Base-by-base conservation (phyloP, 208 protist genomes). In the Trichomonas tenax region DNA sequence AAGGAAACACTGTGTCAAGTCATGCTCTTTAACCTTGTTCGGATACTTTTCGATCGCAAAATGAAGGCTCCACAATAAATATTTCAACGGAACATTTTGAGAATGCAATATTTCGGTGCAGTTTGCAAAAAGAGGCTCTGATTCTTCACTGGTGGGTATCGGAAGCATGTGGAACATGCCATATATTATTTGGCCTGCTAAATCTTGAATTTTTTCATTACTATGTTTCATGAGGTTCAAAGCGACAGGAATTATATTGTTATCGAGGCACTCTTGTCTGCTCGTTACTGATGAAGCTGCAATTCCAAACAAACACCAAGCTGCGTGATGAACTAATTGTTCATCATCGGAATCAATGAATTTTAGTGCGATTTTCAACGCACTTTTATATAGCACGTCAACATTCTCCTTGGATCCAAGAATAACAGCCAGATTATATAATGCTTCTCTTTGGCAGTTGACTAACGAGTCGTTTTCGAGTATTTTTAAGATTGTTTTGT, bases 351-450 rank as follows among this genome's bases (percentile, higher is more conserved):
- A 44, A n/a, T 44, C 23, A n/a, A 44, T 26, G 40, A 89, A 89
- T 31, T 26, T 46, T 6, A 89, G 38, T 31, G 38, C 38, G 38
- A 89, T 46, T 31, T 89, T 40, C 10, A 89, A 8, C 31, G 38
- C 82, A 45, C 26, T 1, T 40, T 40, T 34, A 31, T 14, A 44
- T 31, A 89, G 31, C 0, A 40, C 82, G 0, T 34, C 34, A 46
- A 89, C 82, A 89, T 89, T 89, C 23, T 44, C 40, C 40, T 89
- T 89, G 45, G 31, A 31, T 21, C 82, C 82, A 44, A 89, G 38
- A 46, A 89, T 89, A n/a, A 89, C 82, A n/a, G 82, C 82, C n/a
- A 89, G 40, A 89, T 89, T 89, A 89, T 89, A 89, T n/a, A 89
- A 46, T 46, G 40, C 82, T 89, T 89, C 82, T 44, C 82, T 21